A percentile compares a stretch with the other conserved stretches of the same genome.
phyloP scores from a whole-genome alignment of 2,329 filamentous ascomycete genomes.

The Fusarium sarcochroum region DNA sequence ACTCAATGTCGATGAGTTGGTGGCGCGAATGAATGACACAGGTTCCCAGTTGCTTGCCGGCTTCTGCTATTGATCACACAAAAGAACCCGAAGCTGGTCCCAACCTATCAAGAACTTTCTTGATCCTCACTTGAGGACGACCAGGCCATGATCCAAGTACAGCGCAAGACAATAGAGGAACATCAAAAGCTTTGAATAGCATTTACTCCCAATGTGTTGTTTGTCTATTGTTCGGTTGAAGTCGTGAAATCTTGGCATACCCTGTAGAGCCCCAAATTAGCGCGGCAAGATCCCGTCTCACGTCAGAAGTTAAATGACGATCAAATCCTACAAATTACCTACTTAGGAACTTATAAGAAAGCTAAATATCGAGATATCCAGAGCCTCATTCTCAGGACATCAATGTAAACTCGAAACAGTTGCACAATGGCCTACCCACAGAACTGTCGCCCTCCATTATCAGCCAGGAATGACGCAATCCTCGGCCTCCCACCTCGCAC shows the following conservation, averaged over 20 bases:
- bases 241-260: neutral
- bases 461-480: constrained; percentile 25
- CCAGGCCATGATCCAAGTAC: too few species aligned
- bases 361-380: neutral
- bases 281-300: constrained; percentile 14
- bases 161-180: neutral
- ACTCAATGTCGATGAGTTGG: too few species aligned
- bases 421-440: neutral
- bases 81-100: neutral
- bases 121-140: neutral
- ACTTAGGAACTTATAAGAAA: constrained; percentile 4
- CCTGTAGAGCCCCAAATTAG: constrained; percentile 10
- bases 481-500: neutral
- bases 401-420: neutral
- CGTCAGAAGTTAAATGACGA: constrained; percentile 26
- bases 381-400: neutral
- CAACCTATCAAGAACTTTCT: neutral
- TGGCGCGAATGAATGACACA: too few species aligned
- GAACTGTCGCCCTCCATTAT: neutral
- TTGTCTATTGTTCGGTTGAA: neutral
- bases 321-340: constrained; percentile 1
- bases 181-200: neutral
- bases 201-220: fast-evolving
- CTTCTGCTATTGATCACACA: too few species aligned
- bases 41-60: too few species aligned